phyloP scores from a whole-genome alignment of 768 basidiomycete genomes.

The Agaricus sinodeliciosus region DNA sequence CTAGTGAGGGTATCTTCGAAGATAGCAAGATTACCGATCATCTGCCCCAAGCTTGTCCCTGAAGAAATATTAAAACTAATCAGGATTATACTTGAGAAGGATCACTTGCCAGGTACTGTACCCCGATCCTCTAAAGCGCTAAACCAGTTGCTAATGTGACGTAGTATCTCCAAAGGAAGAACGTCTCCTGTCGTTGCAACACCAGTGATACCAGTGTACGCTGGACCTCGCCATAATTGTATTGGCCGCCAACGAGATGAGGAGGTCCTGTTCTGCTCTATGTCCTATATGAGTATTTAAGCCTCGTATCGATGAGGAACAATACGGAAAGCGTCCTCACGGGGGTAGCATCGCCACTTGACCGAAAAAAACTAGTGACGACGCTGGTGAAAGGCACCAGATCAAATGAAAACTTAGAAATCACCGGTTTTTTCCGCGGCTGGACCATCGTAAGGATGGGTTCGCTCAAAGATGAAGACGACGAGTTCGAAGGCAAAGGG shows the following conservation, averaged over 20 bases:
- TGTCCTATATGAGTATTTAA: neutral
- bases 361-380: constrained; percentile 11
- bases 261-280: constrained; percentile 13
- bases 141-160: constrained; percentile 52
- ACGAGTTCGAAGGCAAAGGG: constrained; percentile 14
- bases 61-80: constrained; percentile 1
- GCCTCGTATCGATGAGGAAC: too few species aligned
- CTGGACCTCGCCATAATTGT: constrained; percentile 31
- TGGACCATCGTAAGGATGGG: constrained; percentile 35
- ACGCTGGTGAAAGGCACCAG: constrained; percentile 34
- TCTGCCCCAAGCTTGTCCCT: constrained; percentile 45
- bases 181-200: constrained; percentile 44
- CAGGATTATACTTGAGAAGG: constrained; percentile 9
- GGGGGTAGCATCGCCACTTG: neutral
- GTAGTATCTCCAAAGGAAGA: constrained; percentile 49
- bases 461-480: constrained; percentile 19
- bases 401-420: constrained; percentile 27
- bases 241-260: neutral
- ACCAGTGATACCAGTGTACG: constrained; percentile 23
- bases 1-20: constrained; percentile 50
- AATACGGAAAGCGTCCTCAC: neutral
- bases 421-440: constrained; percentile 16
- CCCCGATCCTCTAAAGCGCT: constrained; percentile 51
- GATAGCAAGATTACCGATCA: constrained; percentile 40
- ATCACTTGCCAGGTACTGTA: constrained; percentile 42